These are phyloP conservation scores for Fonsecaea monophora DNA, from an alignment of 2,329 filamentous ascomycete genomes.

Conservation along the genomic window DNA sequence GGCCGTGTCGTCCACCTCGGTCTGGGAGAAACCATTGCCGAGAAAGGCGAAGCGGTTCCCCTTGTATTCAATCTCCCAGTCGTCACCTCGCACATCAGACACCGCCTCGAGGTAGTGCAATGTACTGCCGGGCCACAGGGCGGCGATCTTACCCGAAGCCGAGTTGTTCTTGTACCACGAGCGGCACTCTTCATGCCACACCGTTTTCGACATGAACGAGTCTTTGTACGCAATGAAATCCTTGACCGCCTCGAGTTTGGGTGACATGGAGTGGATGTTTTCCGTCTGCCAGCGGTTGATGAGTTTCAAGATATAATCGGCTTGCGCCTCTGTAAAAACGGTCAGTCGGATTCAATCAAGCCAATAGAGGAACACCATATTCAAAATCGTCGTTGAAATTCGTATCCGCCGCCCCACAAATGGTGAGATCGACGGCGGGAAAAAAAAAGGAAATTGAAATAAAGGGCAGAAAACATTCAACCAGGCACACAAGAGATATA, in stretches of 20 bases:
- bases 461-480: too few relatives aligned
- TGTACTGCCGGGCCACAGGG: conserved; percentile 58
- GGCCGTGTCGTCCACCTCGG: conserved; percentile 49
- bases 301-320: conserved; percentile 42
- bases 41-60: conserved; percentile 50
- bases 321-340: conserved; percentile 26
- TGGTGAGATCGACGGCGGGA: too few relatives aligned
- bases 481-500: too few relatives aligned
- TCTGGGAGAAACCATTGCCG: conserved; percentile 52
- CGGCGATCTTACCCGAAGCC: conserved; percentile 47
- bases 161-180: conserved; percentile 53
- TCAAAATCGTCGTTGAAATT: too few relatives aligned
- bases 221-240: conserved; percentile 39
- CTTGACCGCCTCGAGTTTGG: conserved; percentile 41
- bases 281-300: conserved; percentile 46
- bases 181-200: conserved; percentile 55
- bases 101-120: conserved; percentile 57
- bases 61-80: conserved; percentile 40
- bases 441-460: too few relatives aligned
- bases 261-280: conserved; percentile 49
- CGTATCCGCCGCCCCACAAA: too few relatives aligned
- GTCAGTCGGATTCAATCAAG: too few relatives aligned
- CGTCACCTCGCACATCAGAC: conserved; percentile 43
- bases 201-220: conserved; percentile 52
- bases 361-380: too few relatives aligned